Percentiles rank a stretch among this genome's conserved stretches.
Conservation (phyloP, 352 stramenopile species). For the Globisporangium lucens region DNA sequence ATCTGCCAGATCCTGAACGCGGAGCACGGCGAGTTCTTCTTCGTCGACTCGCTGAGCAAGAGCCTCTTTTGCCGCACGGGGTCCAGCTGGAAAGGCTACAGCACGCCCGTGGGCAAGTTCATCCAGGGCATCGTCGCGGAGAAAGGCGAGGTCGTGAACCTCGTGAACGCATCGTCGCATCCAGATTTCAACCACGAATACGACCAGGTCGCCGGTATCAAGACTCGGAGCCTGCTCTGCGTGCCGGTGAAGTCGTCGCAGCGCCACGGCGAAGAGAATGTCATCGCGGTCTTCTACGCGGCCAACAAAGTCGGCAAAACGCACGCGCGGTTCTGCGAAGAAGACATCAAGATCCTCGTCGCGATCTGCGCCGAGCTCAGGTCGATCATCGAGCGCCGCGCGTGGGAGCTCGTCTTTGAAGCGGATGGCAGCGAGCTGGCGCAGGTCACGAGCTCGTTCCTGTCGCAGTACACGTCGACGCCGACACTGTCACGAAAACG, state of each 20-base stretch:
- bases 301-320: constrained; percentile 62
- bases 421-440: constrained; percentile 40
- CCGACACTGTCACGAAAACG: constrained; percentile 30
- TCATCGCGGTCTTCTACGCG: constrained; percentile 79
- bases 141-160: constrained; percentile 50
- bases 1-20: constrained; percentile 47
- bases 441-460: constrained; percentile 61
- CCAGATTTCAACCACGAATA: constrained; percentile 69
- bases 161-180: constrained; percentile 53
- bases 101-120: constrained; percentile 60
- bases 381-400: constrained; percentile 57
- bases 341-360: constrained; percentile 67
- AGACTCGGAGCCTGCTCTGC: constrained; percentile 66
- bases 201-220: constrained; percentile 52
- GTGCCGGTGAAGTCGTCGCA: constrained; percentile 62
- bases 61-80: constrained; percentile 65
- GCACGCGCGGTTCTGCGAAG: constrained; percentile 43
- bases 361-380: constrained; percentile 64
- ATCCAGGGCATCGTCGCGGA: constrained; percentile 68
- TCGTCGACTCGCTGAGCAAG: constrained; percentile 72
- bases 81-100: constrained; percentile 67
- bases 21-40: constrained; percentile 71
- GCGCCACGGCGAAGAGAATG: constrained; percentile 61
- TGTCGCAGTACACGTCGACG: constrained; percentile 72
- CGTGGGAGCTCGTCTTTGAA: constrained; percentile 76